These are phyloP conservation scores for Gymnopilus junonius DNA, from an alignment of 768 basidiomycete species.

Conservation along the genomic window DNA sequence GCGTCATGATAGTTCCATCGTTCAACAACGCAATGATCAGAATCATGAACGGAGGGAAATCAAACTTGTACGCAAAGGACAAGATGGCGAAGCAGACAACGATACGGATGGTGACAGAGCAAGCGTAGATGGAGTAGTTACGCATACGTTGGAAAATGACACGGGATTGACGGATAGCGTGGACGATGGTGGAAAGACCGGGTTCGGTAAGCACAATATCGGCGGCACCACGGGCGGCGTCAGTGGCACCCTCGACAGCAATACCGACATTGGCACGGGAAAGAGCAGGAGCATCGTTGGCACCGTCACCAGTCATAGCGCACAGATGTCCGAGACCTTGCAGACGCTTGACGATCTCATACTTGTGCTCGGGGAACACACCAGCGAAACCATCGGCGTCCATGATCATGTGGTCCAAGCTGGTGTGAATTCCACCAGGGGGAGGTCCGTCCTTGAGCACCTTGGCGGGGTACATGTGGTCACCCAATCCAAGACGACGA, in stretches of 20 bases:
- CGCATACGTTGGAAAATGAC: slow-evolving; percentile 99
- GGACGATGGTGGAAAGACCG: slow-evolving; percentile 98
- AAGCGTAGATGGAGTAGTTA: slow-evolving; percentile 98
- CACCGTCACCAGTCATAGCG: slow-evolving; percentile 99
- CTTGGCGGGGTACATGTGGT: slow-evolving; percentile 99
- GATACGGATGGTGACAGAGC: slow-evolving; percentile 97
- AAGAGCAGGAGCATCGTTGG: slow-evolving; percentile 97
- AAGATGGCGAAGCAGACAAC: slow-evolving; percentile 97
- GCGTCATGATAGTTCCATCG: slow-evolving; percentile 99
- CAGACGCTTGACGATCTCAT: slow-evolving; percentile 98
- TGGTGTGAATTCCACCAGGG: slow-evolving; percentile 81
- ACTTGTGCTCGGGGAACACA: slow-evolving; percentile 99
- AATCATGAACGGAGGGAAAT: slow-evolving; percentile 99
- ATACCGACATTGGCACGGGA: slow-evolving; percentile 99
- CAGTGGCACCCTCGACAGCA: slow-evolving; percentile 98
- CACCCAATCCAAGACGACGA: slow-evolving; percentile 95
- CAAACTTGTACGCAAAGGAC: slow-evolving; percentile 94
- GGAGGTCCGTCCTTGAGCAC: slow-evolving; percentile 97
- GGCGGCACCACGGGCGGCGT: slow-evolving; percentile 97
- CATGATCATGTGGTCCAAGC: slow-evolving; percentile 98
- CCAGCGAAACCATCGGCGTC: slow-evolving; percentile 99
- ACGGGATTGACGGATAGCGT: slow-evolving; percentile 97
- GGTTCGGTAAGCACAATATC: slow-evolving; percentile 98
- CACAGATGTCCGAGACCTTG: slow-evolving; percentile 95
- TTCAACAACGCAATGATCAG: slow-evolving; percentile 97